These are phyloP conservation scores for Anisogramma anomala DNA, from an alignment of 2,329 filamentous ascomycete genomes.

Conservation along the genomic window DNA sequence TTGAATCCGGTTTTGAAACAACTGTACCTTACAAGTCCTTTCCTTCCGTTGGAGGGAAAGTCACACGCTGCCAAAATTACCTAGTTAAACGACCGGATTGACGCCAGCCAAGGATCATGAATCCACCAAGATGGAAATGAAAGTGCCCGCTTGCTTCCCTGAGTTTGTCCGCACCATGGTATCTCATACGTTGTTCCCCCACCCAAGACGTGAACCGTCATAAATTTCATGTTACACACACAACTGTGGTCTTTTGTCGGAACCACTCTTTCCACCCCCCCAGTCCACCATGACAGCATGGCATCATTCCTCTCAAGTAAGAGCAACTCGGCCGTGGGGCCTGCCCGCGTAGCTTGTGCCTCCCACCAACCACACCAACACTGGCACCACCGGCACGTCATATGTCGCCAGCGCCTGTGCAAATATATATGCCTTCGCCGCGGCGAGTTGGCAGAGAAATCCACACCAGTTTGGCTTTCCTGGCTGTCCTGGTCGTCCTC, in stretches of 20 bases:
- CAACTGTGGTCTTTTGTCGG: not conserved
- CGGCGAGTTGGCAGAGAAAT: not conserved
- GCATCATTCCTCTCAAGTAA: slow-evolving; percentile 6
- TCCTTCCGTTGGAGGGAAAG: no score
- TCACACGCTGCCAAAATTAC: no score
- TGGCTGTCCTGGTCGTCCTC: not conserved
- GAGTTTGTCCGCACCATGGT: no score
- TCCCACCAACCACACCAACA: not conserved
- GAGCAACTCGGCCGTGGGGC: not conserved
- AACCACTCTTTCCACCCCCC: no score
- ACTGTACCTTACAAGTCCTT: no score
- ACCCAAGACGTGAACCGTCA: not conserved
- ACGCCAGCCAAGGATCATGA: no score
- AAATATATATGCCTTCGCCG: not conserved
- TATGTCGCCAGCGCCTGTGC: slow-evolving; percentile 13
- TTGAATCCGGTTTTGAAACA: no score
- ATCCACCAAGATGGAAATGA: not conserved
- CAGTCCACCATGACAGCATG: no score
- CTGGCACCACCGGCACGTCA: slow-evolving; percentile 12
- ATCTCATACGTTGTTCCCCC: not conserved
- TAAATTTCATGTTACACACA: slow-evolving; percentile 1
- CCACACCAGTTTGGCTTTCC: not conserved
- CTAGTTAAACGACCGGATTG: no score
- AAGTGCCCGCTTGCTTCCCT: not conserved
- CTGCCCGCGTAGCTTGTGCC: no score